Percentiles rank a stretch among this genome's conserved stretches.
phyloP scores from a whole-genome alignment of 192 early-diverging fungal genomes.

The Ambispora gerdemannii region DNA sequence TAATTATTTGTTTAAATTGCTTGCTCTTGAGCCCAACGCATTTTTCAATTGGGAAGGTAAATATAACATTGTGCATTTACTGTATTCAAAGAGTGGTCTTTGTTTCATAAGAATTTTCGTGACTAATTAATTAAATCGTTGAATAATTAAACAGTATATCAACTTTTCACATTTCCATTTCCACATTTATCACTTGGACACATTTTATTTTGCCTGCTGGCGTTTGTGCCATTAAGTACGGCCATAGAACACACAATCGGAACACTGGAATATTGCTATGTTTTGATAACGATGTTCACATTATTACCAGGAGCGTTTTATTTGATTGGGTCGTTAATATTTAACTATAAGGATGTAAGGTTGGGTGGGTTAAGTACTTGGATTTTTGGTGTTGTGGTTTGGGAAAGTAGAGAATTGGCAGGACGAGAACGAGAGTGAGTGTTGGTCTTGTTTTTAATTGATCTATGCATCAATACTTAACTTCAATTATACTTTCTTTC shows the following conservation, averaged over 20 bases:
- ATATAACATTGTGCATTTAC: no score
- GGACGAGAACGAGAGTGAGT: constrained; percentile 25
- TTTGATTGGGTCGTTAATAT: background rate
- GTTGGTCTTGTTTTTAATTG: background rate
- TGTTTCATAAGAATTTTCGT: no score
- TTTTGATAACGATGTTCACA: constrained; percentile 25
- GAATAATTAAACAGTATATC: constrained; percentile 11
- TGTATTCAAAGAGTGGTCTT: no score
- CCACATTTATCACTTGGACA: constrained; percentile 24
- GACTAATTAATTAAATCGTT: no score
- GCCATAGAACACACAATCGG: constrained; percentile 30
- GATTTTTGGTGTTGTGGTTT: constrained; percentile 33
- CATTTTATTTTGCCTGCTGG: constrained; percentile 25
- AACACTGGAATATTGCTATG: constrained; percentile 22
- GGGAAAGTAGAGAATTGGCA: constrained; percentile 29
- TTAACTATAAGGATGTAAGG: background rate
- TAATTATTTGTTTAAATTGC: background rate
- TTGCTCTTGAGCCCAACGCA: background rate
- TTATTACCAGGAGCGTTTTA: constrained; percentile 28
- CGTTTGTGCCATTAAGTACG: constrained; percentile 26
- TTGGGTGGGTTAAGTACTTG: constrained; percentile 29
- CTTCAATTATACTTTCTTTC: background rate
- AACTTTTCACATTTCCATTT: constrained; percentile 26
- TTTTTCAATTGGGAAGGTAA: constrained; percentile 24
- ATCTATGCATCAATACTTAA: background rate